Conservation (phyloP, 2,329 filamentous ascomycete species). For the Incumbomyces delicatus region DNA sequence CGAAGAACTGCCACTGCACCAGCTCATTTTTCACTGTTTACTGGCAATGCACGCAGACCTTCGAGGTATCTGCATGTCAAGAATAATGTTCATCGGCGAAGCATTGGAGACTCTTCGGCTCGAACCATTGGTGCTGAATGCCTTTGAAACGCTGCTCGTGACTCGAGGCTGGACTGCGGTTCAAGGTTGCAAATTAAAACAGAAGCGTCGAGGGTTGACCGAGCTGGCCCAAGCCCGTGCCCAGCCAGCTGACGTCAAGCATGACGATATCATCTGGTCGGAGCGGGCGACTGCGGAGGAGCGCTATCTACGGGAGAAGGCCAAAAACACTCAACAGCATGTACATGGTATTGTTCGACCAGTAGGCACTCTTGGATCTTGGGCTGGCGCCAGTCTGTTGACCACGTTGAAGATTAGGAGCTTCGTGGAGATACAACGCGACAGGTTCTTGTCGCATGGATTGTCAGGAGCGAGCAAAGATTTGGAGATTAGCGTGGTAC, state of each 20-base stretch:
- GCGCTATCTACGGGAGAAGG: slow-evolving; percentile 42
- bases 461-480: slow-evolving; percentile 38
- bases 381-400: slow-evolving; percentile 55
- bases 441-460: slow-evolving; percentile 48
- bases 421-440: slow-evolving; percentile 54
- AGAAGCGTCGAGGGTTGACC: slow-evolving; percentile 13
- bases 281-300: slow-evolving; percentile 50
- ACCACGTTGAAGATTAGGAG: slow-evolving; percentile 50
- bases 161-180: slow-evolving; percentile 1
- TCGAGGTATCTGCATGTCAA: slow-evolving; percentile 74
- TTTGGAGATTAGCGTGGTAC: slow-evolving; percentile 27
- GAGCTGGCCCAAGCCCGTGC: slow-evolving; percentile 22
- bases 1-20: slow-evolving; percentile 68
- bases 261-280: slow-evolving; percentile 34
- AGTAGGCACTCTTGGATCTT: slow-evolving; percentile 52
- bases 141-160: slow-evolving; percentile 56
- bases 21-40: slow-evolving; percentile 66
- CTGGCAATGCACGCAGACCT: slow-evolving; percentile 71
- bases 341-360: slow-evolving; percentile 38
- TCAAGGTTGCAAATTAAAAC: background rate
- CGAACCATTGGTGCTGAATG: slow-evolving; percentile 64
- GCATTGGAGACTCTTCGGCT: slow-evolving; percentile 70
- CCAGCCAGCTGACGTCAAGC: slow-evolving; percentile 11
- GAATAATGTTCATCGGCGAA: slow-evolving; percentile 77
- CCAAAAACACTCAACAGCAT: slow-evolving; percentile 29